Base-by-base conservation (phyloP, 106 monocot genomes). In the Ottelia alismoides region DNA sequence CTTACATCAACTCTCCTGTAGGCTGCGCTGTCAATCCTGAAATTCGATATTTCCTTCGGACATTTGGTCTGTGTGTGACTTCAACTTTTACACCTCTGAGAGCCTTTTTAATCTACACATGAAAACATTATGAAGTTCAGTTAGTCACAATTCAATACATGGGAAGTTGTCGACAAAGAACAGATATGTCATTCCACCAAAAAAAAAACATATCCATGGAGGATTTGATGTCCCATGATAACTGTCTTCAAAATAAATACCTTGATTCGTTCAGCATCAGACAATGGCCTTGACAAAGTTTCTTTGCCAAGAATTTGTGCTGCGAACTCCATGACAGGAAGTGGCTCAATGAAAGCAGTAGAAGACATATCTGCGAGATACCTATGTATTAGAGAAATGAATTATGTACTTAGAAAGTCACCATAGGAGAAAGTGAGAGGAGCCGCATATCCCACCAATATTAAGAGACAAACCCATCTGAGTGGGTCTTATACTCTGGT, bases 401-500 rank as follows among this genome's bases (percentile, higher is more conserved):
- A n/a, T n/a, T n/a, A n/a, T n/a, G n/a, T n/a, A n/a, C n/a, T n/a
- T n/a, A n/a, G n/a, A n/a, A n/a, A n/a, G n/a, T n/a, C n/a, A n/a
- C n/a, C n/a, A n/a, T n/a, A n/a, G n/a, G n/a, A n/a, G n/a, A n/a
- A n/a, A n/a, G n/a, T n/a, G n/a, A n/a, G n/a, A n/a, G n/a, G n/a
- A n/a, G n/a, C n/a, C n/a, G n/a, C n/a, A n/a, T n/a, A n/a, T 6
- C 65, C n/a, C 53, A 87, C 92, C 92, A 55, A 92, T 92, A 55
- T 92, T 92, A 22, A 92, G 76, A 25, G 92, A 86, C 22, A 92
- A 72, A 14, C 92, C 86, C 92, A 92, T 92, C 66, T 92, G 92
- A 18, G 92, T 92, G 26, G 92, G 86, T 44, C 85, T 70, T 26
- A 92, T 79, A 56, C 92, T 92, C 75, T 92, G 92, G 48, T 92